A percentile compares a stretch with the other conserved stretches of the same genome.
Evolutionary conservation across 495 filamentous ascomycete species (phyloP).

Genomic region (Penicillium desertorum): DNA sequence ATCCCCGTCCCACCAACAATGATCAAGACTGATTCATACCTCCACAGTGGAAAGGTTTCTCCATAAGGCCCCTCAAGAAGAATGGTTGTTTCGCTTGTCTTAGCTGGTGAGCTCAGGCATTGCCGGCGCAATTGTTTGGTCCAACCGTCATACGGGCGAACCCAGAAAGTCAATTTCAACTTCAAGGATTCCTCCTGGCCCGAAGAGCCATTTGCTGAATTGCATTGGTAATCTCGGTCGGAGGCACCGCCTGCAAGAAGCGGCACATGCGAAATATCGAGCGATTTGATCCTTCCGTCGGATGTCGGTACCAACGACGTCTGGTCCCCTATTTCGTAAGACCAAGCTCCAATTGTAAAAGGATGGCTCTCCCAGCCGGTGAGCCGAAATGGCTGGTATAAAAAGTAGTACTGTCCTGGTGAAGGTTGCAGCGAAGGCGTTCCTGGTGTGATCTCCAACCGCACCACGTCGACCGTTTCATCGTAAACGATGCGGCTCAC

Average conservation of each 20-base stretch:
- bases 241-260: constrained; percentile 29
- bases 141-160: constrained; percentile 52
- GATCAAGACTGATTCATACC: constrained; percentile 54
- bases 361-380: constrained; percentile 61
- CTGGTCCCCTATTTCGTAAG: constrained; percentile 18
- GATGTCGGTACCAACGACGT: background rate
- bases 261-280: constrained; percentile 34
- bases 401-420: constrained; percentile 56
- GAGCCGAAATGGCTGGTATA: constrained; percentile 52
- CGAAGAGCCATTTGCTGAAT: background rate
- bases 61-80: constrained; percentile 64
- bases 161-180: constrained; percentile 42
- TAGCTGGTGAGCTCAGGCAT: constrained; percentile 28
- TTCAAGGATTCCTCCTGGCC: background rate
- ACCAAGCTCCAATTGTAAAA: constrained; percentile 55
- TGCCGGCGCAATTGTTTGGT: constrained; percentile 45
- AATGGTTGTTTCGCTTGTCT: constrained; percentile 25
- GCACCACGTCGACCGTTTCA: constrained; percentile 49
- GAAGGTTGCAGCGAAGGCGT: constrained; percentile 34
- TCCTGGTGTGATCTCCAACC: constrained; percentile 44
- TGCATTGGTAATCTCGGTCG: background rate
- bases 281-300: constrained; percentile 3
- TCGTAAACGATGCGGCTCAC: constrained; percentile 46
- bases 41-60: constrained; percentile 44
- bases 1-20: constrained; percentile 62